Evolutionary conservation across 2,329 filamentous ascomycete species (phyloP).

Genomic region (Diplodia intermedia): DNA sequence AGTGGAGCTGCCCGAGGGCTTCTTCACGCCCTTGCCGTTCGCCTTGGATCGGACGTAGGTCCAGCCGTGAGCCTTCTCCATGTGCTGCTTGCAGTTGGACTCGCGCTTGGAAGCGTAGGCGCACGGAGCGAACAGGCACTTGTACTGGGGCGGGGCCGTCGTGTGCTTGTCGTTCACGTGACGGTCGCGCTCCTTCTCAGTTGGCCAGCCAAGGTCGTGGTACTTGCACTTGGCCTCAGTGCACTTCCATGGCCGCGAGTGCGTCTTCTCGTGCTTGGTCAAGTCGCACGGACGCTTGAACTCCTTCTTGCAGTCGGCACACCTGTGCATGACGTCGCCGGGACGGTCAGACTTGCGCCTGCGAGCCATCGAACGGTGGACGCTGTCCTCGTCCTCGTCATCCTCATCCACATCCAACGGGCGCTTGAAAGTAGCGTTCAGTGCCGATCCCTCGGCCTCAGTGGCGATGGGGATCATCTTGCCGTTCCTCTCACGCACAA

Average conservation of each 20-base stretch:
- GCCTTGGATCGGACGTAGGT: conserved; percentile 91
- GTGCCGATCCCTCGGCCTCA: conserved; percentile 45
- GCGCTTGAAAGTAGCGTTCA: conserved; percentile 61
- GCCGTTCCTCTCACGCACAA: conserved; percentile 81
- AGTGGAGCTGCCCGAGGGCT: conserved; percentile 39
- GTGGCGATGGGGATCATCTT: conserved; percentile 76
- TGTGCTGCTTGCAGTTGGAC: conserved; percentile 97
- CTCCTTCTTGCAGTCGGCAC: conserved; percentile 77
- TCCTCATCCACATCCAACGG: conserved; percentile 61
- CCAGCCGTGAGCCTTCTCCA: conserved; percentile 96
- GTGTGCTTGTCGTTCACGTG: conserved; percentile 98
- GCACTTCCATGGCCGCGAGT: conserved; percentile 96
- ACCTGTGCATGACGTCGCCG: conserved; percentile 82
- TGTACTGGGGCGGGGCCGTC: conserved; percentile 76
- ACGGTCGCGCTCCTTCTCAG: conserved; percentile 95
- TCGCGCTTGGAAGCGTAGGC: conserved; percentile 94
- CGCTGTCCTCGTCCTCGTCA: conserved; percentile 78
- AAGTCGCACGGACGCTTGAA: conserved; percentile 98
- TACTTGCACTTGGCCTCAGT: conserved; percentile 84
- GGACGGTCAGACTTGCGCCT: conserved; percentile 91
- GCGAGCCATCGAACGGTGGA: conserved; percentile 91
- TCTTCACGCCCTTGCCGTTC: conserved; percentile 69
- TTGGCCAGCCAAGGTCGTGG: conserved; percentile 88
- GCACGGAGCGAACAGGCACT: conserved; percentile 83
- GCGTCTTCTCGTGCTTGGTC: conserved; percentile 98